phyloP scores from a whole-genome alignment of 768 basidiomycete species.

The Lactarius tabidus region DNA sequence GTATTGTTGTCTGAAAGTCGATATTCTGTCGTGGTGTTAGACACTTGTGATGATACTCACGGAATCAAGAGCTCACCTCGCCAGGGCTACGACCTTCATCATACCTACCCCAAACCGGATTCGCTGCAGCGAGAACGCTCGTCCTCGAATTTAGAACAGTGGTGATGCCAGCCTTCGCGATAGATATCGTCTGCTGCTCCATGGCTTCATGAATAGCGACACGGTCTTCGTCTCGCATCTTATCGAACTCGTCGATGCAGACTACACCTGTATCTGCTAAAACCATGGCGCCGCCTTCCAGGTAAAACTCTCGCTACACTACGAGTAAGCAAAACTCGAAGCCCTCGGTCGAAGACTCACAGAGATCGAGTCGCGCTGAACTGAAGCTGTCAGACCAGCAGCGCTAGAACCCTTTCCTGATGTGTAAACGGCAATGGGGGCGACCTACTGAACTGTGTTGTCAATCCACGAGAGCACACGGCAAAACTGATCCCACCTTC shows the following conservation, averaged over 20 bases:
- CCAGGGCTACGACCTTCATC: conserved; percentile 96
- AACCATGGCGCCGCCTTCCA: conserved; percentile 99
- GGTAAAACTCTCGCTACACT: conserved; percentile 88
- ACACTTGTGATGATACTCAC: neutral
- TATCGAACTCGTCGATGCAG: conserved; percentile 99
- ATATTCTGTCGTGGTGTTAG: conserved; percentile 57
- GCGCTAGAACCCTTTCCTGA: conserved; percentile 98
- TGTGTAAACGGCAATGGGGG: conserved; percentile 97
- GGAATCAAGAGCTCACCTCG: conserved; percentile 51
- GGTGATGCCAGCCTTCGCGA: conserved; percentile 98
- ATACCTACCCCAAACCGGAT: conserved; percentile 96
- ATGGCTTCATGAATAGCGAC: conserved; percentile 99
- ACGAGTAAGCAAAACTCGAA: conserved; percentile 6
- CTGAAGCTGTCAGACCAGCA: conserved; percentile 95
- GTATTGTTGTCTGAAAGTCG: conserved; percentile 95
- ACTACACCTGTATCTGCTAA: conserved; percentile 97
- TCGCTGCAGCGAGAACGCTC: conserved; percentile 93
- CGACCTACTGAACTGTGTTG: conserved; percentile 52
- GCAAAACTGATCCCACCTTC: conserved; percentile 48
- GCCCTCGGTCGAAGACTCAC: conserved; percentile 45
- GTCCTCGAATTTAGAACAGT: conserved; percentile 96
- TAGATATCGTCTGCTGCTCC: conserved; percentile 99
- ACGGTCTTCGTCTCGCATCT: conserved; percentile 98
- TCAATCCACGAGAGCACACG: neutral
- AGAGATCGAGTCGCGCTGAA: conserved; percentile 88